phyloP scores from a whole-genome alignment of 345 rosid species.

The Eucalyptus fibrosa region DNA sequence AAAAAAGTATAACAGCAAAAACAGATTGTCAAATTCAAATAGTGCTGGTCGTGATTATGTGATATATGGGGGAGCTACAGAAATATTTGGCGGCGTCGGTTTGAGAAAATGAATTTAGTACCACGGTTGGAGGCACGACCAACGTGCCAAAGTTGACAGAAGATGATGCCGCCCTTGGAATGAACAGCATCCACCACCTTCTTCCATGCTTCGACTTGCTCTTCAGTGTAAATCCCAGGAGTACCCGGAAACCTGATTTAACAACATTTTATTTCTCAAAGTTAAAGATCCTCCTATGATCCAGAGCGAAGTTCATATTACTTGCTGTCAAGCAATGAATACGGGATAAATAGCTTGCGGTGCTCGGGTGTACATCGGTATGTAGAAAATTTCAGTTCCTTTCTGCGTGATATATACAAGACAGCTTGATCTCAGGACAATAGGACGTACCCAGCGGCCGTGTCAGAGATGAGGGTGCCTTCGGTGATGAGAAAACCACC shows the following conservation, averaged over 20 bases:
- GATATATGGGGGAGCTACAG: background rate
- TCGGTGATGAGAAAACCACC: conserved; percentile 83
- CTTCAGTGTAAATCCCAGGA: conserved; percentile 71
- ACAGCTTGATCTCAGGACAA: background rate
- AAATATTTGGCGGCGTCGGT: too few species aligned
- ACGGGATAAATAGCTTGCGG: background rate
- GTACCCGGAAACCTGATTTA: conserved; percentile 65
- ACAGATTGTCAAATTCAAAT: background rate
- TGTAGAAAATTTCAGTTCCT: background rate
- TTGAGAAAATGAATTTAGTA: background rate
- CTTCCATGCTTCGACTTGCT: conserved; percentile 91
- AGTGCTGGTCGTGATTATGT: background rate
- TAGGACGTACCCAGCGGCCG: conserved; percentile 24
- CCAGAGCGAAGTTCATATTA: background rate
- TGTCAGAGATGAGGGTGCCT: conserved; percentile 58
- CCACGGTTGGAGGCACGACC: conserved; percentile 84
- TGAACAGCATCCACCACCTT: conserved; percentile 68
- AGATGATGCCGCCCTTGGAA: conserved; percentile 39
- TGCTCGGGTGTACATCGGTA: background rate
- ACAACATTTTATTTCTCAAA: background rate
- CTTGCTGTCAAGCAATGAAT: background rate
- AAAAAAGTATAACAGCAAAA: background rate
- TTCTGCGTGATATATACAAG: background rate
- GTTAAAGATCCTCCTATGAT: background rate
- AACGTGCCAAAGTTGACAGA: conserved; percentile 59